phyloP scores from a whole-genome alignment of 2,329 filamentous ascomycete species.

The Colletotrichum kahawae region DNA sequence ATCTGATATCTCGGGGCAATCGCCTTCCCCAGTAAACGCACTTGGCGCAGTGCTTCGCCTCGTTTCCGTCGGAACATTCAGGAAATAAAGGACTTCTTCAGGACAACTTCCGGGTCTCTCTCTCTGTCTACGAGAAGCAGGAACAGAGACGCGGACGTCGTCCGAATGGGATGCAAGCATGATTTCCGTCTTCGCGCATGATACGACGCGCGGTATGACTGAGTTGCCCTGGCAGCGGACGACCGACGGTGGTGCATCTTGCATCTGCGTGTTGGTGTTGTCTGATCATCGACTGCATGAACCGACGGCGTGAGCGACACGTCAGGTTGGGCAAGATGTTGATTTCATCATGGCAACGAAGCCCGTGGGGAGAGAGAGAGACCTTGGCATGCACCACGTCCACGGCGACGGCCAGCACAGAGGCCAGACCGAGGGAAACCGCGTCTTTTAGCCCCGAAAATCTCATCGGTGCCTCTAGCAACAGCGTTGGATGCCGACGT shows the following conservation, averaged over 20 bases:
- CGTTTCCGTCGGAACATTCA: background rate
- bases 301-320: background rate
- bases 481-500: background rate
- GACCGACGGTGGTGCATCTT: background rate
- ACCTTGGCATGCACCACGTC: background rate
- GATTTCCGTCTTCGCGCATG: background rate
- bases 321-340: background rate
- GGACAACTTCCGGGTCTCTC: background rate
- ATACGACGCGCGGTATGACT: background rate
- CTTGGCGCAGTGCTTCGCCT: conserved; percentile 1
- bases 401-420: background rate
- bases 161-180: background rate
- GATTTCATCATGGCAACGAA: background rate
- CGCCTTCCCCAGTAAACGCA: background rate
- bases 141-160: background rate
- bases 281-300: background rate
- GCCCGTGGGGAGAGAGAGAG: background rate
- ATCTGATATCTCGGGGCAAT: background rate
- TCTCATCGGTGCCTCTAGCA: background rate
- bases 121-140: background rate
- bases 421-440: background rate
- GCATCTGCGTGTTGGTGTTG: background rate
- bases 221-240: background rate
- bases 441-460: background rate
- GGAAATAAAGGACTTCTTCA: background rate